Evolutionary conservation across 148 eudicot species (phyloP), one percentile per base, ranked within the genome.

Genomic region (Camellia granthamiana): DNA sequence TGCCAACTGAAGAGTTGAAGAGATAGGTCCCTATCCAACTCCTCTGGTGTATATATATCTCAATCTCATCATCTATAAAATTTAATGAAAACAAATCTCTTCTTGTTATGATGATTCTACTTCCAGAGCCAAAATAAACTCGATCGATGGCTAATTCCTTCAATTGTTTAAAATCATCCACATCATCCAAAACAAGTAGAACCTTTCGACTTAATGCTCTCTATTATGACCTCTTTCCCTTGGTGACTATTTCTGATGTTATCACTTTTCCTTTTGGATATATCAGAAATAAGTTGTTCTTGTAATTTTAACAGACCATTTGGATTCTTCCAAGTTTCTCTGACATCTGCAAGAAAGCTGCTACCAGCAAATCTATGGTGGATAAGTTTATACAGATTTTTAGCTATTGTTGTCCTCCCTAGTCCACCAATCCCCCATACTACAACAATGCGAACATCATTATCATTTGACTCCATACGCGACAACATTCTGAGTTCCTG

Each of bases 161-260:
- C 30, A 69, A 69, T 41, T 74, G 77, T 38, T 6, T 2, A 11
- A 55, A 46, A 30, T 74, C 5, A 55, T 74, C 77, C 23, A 74
- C 80, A 4, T 67, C 80, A 66, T 78, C 80, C 9, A 78, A 38
- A 51, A 78, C 72, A 30, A 78, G 62, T 13, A 78, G 80, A 78
- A 78, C 56, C 64, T 38, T 78, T 8, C 63, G 74, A 66, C 69
- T 11, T 2, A 68, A 51, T 66, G 54, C 80, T 69, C 60, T 38
- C 21, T 54, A 42, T 78, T 67, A 77, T 77, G 2, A 46, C 44
- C 13, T 23, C 59, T 3, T 64, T 51, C 8, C 79, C 72, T 4
- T 64, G 47, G 21, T 78, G 0, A 7, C 0, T n/a, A n/a, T 47
- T 78, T 4, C 42, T 10, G 1, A 47, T 15, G 47, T 38, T 51